phyloP scores from a whole-genome alignment of 345 rosid genomes.

The Ceriops zippeliana region DNA sequence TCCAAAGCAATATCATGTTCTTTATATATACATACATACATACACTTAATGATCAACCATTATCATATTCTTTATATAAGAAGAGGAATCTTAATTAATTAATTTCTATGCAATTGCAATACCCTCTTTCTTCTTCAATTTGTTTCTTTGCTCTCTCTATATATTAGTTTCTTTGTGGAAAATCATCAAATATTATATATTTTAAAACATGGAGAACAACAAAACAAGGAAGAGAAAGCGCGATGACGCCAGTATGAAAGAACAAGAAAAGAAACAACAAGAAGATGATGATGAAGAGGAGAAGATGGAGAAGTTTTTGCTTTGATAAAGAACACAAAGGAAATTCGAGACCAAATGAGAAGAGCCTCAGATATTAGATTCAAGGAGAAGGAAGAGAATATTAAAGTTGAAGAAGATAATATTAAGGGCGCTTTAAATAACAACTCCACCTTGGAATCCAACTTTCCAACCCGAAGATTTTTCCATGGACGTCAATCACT shows the following conservation, averaged over 20 bases:
- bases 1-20: too few species aligned
- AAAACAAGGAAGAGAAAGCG: too few species aligned
- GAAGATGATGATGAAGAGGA: slow-evolving; percentile 43
- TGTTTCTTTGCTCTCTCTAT: background rate
- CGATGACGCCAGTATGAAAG: too few species aligned
- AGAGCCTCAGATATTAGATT: background rate
- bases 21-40: too few species aligned
- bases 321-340: slow-evolving; percentile 44
- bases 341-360: slow-evolving; percentile 22
- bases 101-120: too few species aligned
- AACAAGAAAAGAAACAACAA: slow-evolving; percentile 18
- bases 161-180: background rate
- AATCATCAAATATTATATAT: background rate
- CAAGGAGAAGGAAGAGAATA: too few species aligned
- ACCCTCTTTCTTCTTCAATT: too few species aligned
- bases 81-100: too few species aligned
- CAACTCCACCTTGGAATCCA: slow-evolving; percentile 31
- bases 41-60: too few species aligned
- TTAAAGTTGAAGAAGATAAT: background rate
- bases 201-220: background rate
- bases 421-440: slow-evolving; percentile 1
- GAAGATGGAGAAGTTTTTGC: slow-evolving; percentile 56
- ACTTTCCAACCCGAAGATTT: slow-evolving; percentile 54
- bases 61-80: too few species aligned
- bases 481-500: background rate